Conservation (phyloP, 2,329 filamentous ascomycete genomes). For the Cytospora paraplurivora region DNA sequence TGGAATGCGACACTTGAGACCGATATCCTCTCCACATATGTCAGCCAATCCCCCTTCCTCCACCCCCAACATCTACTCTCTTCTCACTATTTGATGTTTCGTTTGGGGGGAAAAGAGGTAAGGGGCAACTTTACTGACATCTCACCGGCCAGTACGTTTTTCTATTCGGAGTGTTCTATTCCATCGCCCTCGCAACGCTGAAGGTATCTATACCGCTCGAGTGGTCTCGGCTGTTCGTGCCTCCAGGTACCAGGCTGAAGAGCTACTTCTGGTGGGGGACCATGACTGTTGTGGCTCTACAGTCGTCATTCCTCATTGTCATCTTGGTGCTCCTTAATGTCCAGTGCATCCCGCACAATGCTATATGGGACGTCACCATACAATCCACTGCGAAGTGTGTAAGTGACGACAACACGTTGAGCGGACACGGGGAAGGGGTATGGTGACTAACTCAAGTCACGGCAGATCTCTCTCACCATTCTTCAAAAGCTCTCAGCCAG, state of each 20-base stretch:
- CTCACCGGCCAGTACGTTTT: constrained; percentile 35
- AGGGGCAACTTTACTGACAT: too few species aligned
- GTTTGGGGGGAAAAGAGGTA: too few species aligned
- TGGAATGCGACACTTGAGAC: constrained; percentile 36
- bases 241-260: constrained; percentile 32
- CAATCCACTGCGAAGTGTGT: constrained; percentile 15
- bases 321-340: constrained; percentile 40
- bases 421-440: too few species aligned
- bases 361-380: constrained; percentile 37
- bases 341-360: constrained; percentile 39
- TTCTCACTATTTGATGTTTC: too few species aligned
- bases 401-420: too few species aligned
- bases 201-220: constrained; percentile 47
- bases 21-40: constrained; percentile 36
- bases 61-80: too few species aligned
- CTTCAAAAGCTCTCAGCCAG: constrained; percentile 37
- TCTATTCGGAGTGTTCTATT: constrained; percentile 41
- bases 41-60: background rate
- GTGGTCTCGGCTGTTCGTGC: constrained; percentile 44
- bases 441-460: constrained; percentile 26
- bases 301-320: constrained; percentile 36
- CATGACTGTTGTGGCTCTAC: constrained; percentile 36
- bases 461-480: constrained; percentile 37
- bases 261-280: constrained; percentile 42
- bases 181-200: constrained; percentile 41